A percentile compares a stretch with the other conserved stretches of the same genome.
Evolutionary conservation across 768 basidiomycete species (phyloP).

Genomic region (Tylopilus vinaceipallidus): DNA sequence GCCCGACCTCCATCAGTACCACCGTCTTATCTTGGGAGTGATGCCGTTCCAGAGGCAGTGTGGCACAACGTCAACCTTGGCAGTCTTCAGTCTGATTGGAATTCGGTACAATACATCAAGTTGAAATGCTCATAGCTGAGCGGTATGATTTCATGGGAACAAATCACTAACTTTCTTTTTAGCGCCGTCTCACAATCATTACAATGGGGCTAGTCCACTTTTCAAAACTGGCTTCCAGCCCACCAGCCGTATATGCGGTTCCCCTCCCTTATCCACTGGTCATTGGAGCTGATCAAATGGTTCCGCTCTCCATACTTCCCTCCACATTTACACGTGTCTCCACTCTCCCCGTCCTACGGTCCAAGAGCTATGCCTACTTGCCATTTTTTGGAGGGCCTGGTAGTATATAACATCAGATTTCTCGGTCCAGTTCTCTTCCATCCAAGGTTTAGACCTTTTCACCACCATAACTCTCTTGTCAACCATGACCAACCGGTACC

Average conservation of each 20-base stretch:
- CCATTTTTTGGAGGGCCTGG: slow-evolving; percentile 3
- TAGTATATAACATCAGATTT: neutral
- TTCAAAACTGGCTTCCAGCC: neutral
- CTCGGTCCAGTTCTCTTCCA: too few relatives aligned
- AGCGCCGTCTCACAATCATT: too few relatives aligned
- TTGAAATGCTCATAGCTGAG: too few relatives aligned
- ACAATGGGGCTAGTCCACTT: neutral
- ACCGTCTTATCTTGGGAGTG: neutral
- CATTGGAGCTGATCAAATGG: neutral
- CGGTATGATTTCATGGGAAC: neutral
- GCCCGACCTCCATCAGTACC: slow-evolving; percentile 2
- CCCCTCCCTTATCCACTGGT: neutral
- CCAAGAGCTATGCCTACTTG: neutral
- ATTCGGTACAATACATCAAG: too few relatives aligned
- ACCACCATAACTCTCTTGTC: too few relatives aligned
- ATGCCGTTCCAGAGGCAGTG: neutral
- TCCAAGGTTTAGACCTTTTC: too few relatives aligned
- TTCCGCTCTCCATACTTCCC: neutral
- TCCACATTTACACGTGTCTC: neutral
- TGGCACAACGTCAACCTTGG: neutral
- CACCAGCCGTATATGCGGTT: too few relatives aligned
- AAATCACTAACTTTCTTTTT: neutral
- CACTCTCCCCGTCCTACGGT: neutral
- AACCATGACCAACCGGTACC: neutral
- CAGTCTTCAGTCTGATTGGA: neutral